Evolutionary conservation across 1,284 basidiomycete genomes (phyloP), one percentile per base, ranked within the genome.

Genomic region (Anthracocystis panici-leucophaei): DNA sequence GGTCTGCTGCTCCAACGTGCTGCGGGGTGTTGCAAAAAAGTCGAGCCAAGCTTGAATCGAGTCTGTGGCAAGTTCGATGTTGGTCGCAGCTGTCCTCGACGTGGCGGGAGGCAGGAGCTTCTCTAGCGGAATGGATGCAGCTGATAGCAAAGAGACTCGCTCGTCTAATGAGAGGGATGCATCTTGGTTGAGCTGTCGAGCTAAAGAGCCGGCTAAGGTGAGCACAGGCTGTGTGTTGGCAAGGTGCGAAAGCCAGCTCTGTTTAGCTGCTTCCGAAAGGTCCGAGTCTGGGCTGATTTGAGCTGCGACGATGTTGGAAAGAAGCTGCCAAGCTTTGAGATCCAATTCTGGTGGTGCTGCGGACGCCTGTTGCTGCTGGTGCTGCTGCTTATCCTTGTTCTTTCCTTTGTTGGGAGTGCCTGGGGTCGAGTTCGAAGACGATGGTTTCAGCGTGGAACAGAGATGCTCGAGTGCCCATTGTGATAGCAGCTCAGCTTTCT

Each of bases 401-500:
- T 63, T 69, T 20, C 55, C 64, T 25, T 71, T 66, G 49, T 54
- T 69, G 25, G 62, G 56, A 14, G 62, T 58, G 20, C 58, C 45
- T 14, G 56, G 49, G n/a, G 57, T 20, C 10, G 56, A 42, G 38
- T 57, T 25, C 3, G 60, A 52, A 16, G 49, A 48, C 4, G 63
- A 52, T 20, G 56, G 23, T 12, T 46, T 40, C 7, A 74, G 49
- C 7, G 61, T 62, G 12, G 65, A 68, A 41, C 65, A 73, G 8
- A 81, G 52, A 23, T 66, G 23, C 31, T 79, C 75, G 25, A 81
- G 66, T 8, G 60, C 29, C 59, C 74, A 77, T n/a, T 78, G 69
- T 2, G 78, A 70, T 6, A 81, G 53, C 18, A 81, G 65, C 21
- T 79, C 75, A 2, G 67, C 75, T 25, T 79, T 81, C 48, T 76